These are phyloP conservation scores for Fragilaria radians DNA, from an alignment of 108 stramenopile species.

Conservation along the genomic window DNA sequence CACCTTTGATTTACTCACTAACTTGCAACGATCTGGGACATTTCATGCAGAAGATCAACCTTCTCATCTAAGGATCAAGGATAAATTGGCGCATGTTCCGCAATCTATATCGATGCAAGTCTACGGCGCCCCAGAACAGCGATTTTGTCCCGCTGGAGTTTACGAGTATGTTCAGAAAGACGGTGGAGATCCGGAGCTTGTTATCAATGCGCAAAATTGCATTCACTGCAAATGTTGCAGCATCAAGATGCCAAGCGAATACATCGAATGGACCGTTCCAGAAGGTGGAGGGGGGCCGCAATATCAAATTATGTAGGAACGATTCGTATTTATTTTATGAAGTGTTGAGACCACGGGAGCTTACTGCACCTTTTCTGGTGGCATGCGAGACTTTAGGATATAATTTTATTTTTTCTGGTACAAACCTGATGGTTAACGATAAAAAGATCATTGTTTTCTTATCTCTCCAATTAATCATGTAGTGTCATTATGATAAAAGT, in stretches of 20 bases:
- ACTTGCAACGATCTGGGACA: slow-evolving; percentile 90
- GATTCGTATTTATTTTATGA: neutral
- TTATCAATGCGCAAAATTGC: slow-evolving; percentile 98
- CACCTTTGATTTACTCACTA: slow-evolving; percentile 95
- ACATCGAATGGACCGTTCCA: slow-evolving; percentile 98
- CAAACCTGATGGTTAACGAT: neutral
- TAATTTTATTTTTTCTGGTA: neutral
- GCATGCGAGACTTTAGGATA: no score
- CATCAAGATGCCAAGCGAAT: slow-evolving; percentile 98
- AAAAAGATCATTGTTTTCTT: neutral
- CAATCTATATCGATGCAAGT: slow-evolving; percentile 66
- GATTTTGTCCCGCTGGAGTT: slow-evolving; percentile 97
- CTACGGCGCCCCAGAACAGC: slow-evolving; percentile 93
- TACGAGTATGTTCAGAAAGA: slow-evolving; percentile 83
- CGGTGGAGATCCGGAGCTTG: slow-evolving; percentile 64
- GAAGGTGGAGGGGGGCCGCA: slow-evolving; percentile 98
- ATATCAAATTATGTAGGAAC: slow-evolving; percentile 93
- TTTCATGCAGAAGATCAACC: slow-evolving; percentile 99
- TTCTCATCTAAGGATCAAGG: slow-evolving; percentile 90
- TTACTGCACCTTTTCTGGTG: no score
- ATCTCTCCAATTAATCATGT: neutral
- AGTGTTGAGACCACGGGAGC: no score
- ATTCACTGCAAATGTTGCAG: slow-evolving; percentile 99
- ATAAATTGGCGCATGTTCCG: slow-evolving; percentile 51
- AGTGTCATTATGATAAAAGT: neutral